These are phyloP conservation scores for Punica granatum DNA, from an alignment of 345 rosid genomes.

Conservation along the genomic window DNA sequence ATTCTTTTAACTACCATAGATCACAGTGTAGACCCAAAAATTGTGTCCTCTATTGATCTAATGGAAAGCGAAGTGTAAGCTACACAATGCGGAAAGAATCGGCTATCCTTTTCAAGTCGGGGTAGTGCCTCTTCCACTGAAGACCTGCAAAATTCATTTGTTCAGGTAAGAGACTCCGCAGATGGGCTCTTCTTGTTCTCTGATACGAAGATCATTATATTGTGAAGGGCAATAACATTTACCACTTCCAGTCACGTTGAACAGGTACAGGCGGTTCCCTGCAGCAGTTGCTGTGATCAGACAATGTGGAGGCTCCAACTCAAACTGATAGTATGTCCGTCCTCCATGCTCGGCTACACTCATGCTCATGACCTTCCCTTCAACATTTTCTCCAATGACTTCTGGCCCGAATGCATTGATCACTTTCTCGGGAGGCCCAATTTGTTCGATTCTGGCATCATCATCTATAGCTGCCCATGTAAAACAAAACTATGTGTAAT, in stretches of 20 bases:
- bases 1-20: neutral
- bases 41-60: too few species aligned
- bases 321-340: slow-evolving; percentile 71
- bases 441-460: slow-evolving; percentile 58
- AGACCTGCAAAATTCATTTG: slow-evolving; percentile 42
- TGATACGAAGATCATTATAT: neutral
- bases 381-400: slow-evolving; percentile 81
- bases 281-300: slow-evolving; percentile 95
- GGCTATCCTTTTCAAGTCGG: slow-evolving; percentile 77
- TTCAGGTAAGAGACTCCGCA: neutral
- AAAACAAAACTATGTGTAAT: neutral
- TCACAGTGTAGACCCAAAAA: neutral
- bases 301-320: slow-evolving; percentile 88
- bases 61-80: slow-evolving; percentile 4
- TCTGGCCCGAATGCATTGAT: slow-evolving; percentile 94
- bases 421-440: slow-evolving; percentile 86
- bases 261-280: slow-evolving; percentile 85
- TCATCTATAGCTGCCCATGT: slow-evolving; percentile 51
- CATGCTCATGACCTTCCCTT: slow-evolving; percentile 75
- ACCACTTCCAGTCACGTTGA: slow-evolving; percentile 72
- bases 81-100: slow-evolving; percentile 81
- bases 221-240: neutral
- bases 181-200: neutral
- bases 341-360: slow-evolving; percentile 62
- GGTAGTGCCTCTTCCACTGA: slow-evolving; percentile 93